phyloP scores from a whole-genome alignment of 1,284 basidiomycete genomes.

The Rhodotorula sp. region DNA sequence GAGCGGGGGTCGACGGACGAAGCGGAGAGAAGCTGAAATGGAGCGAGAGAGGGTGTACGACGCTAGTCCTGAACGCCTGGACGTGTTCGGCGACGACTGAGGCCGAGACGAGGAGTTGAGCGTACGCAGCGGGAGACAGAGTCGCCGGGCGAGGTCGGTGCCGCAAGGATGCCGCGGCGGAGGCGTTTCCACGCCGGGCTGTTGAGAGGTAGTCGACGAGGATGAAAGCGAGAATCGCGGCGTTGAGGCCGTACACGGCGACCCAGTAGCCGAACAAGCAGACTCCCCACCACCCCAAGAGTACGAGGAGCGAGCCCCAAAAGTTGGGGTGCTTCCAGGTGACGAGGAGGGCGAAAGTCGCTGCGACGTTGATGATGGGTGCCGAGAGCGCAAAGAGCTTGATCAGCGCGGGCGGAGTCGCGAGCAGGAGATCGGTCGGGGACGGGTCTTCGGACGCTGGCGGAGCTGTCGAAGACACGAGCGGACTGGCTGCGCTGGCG shows the following conservation, averaged over 20 bases:
- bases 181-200: neutral
- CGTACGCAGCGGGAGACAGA: constrained; percentile 40
- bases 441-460: constrained; percentile 33
- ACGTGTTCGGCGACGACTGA: constrained; percentile 37
- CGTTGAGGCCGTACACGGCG: constrained; percentile 40
- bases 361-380: constrained; percentile 38
- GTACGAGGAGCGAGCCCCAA: constrained; percentile 40
- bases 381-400: constrained; percentile 41
- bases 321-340: constrained; percentile 42
- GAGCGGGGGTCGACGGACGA: constrained; percentile 18
- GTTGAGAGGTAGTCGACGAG: constrained; percentile 23
- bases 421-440: constrained; percentile 43
- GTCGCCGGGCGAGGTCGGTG: constrained; percentile 21
- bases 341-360: constrained; percentile 38
- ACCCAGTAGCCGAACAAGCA: constrained; percentile 42
- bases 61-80: constrained; percentile 24
- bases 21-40: constrained; percentile 31
- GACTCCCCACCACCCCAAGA: constrained; percentile 40
- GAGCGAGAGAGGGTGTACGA: constrained; percentile 35
- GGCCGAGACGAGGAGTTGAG: constrained; percentile 35
- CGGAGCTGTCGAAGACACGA: constrained; percentile 35
- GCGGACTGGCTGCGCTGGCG: constrained; percentile 7
- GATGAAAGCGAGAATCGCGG: constrained; percentile 31
- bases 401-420: constrained; percentile 43
- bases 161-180: constrained; percentile 7